Conservation (phyloP, 148 eudicot species). For the Cornus controversa region DNA sequence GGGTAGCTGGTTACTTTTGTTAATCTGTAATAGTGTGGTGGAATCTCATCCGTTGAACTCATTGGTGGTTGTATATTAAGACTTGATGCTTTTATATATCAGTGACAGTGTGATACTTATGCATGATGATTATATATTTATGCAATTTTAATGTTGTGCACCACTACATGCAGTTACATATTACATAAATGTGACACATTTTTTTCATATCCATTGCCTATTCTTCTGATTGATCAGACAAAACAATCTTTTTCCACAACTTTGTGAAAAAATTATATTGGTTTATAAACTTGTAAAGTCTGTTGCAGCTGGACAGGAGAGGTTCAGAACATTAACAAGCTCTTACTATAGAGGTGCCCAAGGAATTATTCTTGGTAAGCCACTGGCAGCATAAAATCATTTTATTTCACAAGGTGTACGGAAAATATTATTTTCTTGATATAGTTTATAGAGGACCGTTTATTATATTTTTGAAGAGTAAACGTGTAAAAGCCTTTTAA, state of each 20-base stretch:
- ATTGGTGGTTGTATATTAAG: background rate
- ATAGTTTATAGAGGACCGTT: background rate
- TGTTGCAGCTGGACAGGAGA: conserved; percentile 97
- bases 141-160: background rate
- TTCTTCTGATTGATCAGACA: background rate
- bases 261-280: background rate
- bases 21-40: background rate
- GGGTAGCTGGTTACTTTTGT: background rate
- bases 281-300: conserved; percentile 5
- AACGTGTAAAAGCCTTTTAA: background rate
- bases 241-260: background rate
- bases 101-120: background rate
- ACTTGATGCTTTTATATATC: background rate
- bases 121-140: background rate
- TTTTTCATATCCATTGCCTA: background rate
- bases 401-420: background rate
- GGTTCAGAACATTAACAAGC: conserved; percentile 91
- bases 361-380: conserved; percentile 87
- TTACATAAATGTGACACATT: background rate
- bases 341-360: conserved; percentile 96
- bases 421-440: background rate
- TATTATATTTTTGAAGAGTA: too few species aligned
- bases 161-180: background rate
- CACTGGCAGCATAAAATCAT: background rate
- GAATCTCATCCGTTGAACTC: background rate